Base-by-base conservation (phyloP, 2,329 filamentous ascomycete species). In the Fusarium continuum region DNA sequence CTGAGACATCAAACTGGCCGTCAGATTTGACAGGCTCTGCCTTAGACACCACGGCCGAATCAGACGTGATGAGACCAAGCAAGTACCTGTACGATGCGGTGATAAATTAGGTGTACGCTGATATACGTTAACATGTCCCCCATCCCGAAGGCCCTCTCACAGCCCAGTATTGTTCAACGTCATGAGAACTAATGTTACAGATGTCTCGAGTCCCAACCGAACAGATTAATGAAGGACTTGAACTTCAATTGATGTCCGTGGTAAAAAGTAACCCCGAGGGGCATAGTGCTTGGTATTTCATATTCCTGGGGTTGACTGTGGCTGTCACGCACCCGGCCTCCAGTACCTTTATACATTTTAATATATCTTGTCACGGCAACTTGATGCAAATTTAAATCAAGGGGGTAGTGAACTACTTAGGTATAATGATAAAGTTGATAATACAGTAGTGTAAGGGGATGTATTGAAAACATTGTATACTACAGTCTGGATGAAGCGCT, bases 1-100 rank as follows among this genome's bases (percentile, higher is more conserved):
- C 36, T 54, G 29, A 46, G 36, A 29, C 28, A 7, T 25, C n/a
- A 22, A 22, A 28, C 36, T 31, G 39, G 14, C 10, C 29, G 7
- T 22, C 19, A 20, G 17, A 16, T 32, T 35, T 41, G 34, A 23
- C 31, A 20, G 29, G n/a, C 40, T 54, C 20, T 28, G 19, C 16
- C 19, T 35, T 22, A 46, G 26, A 43, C 35, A 56, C 25, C 25
- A 51, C 17, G 32, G 35, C 39, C 23, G 32, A 34, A 46, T 34
- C 35, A 44, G 26, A 43, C 36, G 31, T 48, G 32, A 43, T 61
- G 34, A 61, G 56, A 51, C 56, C 56, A 43, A 45, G 56, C 45
- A 47, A n/a, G 43, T 45, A 29, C 19, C 34, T 54, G 56, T 62
- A 36, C 39, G 35, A 46, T 49, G 26, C 23, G 23, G 20, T 46